A percentile compares a stretch with the other conserved stretches of the same genome.
Conservation (phyloP, 495 filamentous ascomycete species). For the Rostrohypoxylon terebratum region DNA sequence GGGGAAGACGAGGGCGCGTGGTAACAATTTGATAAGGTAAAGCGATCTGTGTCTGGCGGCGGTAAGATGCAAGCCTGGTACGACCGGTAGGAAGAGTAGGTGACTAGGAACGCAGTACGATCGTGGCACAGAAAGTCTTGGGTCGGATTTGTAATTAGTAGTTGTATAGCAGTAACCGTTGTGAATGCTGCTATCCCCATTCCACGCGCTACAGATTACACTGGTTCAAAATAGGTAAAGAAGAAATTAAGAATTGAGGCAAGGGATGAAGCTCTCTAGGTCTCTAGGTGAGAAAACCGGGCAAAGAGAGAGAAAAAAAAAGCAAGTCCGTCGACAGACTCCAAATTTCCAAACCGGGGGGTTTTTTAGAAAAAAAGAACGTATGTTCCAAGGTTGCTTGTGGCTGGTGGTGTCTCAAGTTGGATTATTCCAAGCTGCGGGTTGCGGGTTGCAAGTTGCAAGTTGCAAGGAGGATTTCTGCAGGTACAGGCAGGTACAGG, state of each 20-base stretch:
- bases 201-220: constrained; percentile 31
- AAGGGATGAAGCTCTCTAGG: constrained; percentile 25
- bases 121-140: constrained; percentile 12
- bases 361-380: constrained; percentile 24
- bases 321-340: constrained; percentile 13
- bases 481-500: constrained; percentile 21
- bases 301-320: constrained; percentile 18
- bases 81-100: constrained; percentile 1
- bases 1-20: constrained; percentile 12
- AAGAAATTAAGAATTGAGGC: constrained; percentile 25
- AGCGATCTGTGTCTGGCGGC: constrained; percentile 7
- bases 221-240: constrained; percentile 11
- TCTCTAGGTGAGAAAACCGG: constrained; percentile 13
- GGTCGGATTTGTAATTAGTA: constrained; percentile 3
- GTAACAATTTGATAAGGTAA: constrained; percentile 17
- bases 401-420: constrained; percentile 40
- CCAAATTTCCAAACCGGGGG: neutral
- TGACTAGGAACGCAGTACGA: constrained; percentile 29
- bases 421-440: neutral
- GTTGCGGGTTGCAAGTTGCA: constrained; percentile 3
- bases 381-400: constrained; percentile 25
- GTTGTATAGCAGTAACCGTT: neutral
- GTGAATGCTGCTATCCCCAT: constrained; percentile 21
- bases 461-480: constrained; percentile 41
- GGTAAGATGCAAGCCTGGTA: constrained; percentile 9